Evolutionary conservation across 352 stramenopile species (phyloP), one percentile per base, ranked within the genome.

Genomic region (Saprolegnia diclina): DNA sequence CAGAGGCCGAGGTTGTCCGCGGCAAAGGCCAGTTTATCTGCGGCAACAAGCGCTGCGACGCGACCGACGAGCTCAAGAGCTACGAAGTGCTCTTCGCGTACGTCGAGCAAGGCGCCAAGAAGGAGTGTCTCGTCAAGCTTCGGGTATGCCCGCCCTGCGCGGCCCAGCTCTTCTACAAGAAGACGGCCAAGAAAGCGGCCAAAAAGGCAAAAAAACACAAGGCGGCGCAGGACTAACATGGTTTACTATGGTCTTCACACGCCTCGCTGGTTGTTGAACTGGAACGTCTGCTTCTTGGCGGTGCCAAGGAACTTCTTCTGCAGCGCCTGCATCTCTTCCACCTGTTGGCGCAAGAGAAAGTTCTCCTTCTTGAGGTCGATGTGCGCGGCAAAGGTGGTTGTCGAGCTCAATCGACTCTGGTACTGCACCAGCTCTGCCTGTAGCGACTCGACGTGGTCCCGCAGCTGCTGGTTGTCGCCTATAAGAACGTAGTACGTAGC

Each of bases 51-150:
- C 42, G 46, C n/a, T 95, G 87, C 71, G 75, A 88, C 50, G 71
- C 64, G n/a, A 74, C 52, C 2, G 21, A 35, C 0, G 67, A 37
- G 19, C 69, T 95, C 46, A 77, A 79, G 57, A 92, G 81, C 65
- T 93, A 91, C 71, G 87, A 95, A 74, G 69, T 95, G 66, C 68
- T 89, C 40, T 95, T 95, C 68, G 75, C 77, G 35, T 95, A 95
- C 54, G 57, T 77, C 13, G 87, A 95, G 71, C 67, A 90, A 10
- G 76, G 74, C 26, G 67, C 82, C 54, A 73, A 71, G 65, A 93
- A 93, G 72, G 76, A 72, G 37, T 89, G 81, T 57, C 76, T 95
- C 21, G 83, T 95, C 14, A 95, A 92, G 72, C 76, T 92, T 21
- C 80, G 82, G n/a, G 77, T 81, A 4, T 95, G 87, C 42, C 71